Percentiles rank a stretch among this genome's conserved stretches.
phyloP scores from a whole-genome alignment of 2,329 filamentous ascomycete genomes.

The Ophiocordyceps camponoti-saundersi region DNA sequence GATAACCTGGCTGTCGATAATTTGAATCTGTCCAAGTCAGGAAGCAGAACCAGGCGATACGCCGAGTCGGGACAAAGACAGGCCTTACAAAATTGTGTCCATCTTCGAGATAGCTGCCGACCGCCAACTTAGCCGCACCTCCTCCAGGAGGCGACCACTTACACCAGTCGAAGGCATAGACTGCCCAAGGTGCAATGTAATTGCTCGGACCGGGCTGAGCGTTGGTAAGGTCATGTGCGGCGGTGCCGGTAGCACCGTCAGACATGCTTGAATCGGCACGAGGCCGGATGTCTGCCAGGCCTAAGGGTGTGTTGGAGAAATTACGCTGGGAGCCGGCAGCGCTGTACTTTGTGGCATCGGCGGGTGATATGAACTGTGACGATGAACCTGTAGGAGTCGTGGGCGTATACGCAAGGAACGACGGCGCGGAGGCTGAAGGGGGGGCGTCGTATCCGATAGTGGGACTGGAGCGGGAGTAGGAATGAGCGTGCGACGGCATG shows the following conservation, averaged over 20 bases:
- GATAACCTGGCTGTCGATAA: constrained; percentile 70
- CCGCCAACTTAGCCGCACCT: constrained; percentile 77
- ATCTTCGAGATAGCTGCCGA: constrained; percentile 94
- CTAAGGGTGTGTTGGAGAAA: constrained; percentile 72
- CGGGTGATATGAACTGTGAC: constrained; percentile 48
- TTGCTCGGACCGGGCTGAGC: constrained; percentile 64
- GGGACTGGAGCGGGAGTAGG: constrained; percentile 75
- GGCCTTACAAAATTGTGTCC: constrained; percentile 85
- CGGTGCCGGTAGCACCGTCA: constrained; percentile 47
- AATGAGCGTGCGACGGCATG: constrained; percentile 49
- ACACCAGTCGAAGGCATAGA: constrained; percentile 98
- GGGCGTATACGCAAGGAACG: constrained; percentile 36
- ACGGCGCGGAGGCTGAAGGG: constrained; percentile 15
- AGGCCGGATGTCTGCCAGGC: constrained; percentile 79
- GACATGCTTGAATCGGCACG: constrained; percentile 67
- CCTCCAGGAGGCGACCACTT: constrained; percentile 79
- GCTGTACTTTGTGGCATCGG: constrained; percentile 34
- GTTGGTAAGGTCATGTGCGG: constrained; percentile 49
- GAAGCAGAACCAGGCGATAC: neutral
- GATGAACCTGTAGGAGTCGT: constrained; percentile 45
- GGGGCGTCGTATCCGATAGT: constrained; percentile 38
- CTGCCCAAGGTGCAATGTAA: constrained; percentile 84
- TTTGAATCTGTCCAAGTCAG: constrained; percentile 59
- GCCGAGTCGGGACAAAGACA: neutral
- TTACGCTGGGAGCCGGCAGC: constrained; percentile 41